Evolutionary conservation across 1,284 basidiomycete species (phyloP).

Genomic region (Cutaneotrichosporon arboriforme): DNA sequence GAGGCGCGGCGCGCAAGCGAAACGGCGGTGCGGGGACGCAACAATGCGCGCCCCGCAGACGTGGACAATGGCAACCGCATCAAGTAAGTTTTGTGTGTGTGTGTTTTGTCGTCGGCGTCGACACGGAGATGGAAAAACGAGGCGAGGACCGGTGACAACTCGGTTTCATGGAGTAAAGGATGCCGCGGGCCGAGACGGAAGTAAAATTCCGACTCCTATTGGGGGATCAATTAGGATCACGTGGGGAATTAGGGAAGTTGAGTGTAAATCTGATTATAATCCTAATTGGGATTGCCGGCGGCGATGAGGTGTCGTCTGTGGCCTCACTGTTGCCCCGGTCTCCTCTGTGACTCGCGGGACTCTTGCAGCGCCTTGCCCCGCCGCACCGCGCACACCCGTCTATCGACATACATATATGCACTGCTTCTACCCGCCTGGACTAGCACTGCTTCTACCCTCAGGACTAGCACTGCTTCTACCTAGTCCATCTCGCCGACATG

Average conservation of each 20-base stretch:
- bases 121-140: not conserved
- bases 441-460: too few species aligned
- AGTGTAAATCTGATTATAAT: not conserved
- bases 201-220: not conserved
- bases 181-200: not conserved
- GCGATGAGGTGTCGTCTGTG: too few species aligned
- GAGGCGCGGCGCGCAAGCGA: constrained; percentile 5
- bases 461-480: not conserved
- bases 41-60: constrained; percentile 4
- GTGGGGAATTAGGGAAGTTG: not conserved
- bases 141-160: too few species aligned
- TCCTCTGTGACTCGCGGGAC: too few species aligned
- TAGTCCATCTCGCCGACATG: constrained; percentile 92
- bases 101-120: not conserved
- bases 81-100: not conserved
- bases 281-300: too few species aligned
- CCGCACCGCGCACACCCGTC: not conserved
- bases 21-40: not conserved
- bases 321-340: too few species aligned
- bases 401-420: constrained; percentile 3
- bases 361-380: not conserved
- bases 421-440: constrained; percentile 2
- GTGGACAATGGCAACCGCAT: constrained; percentile 13
- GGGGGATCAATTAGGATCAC: not conserved
- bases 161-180: not conserved